phyloP scores from a whole-genome alignment of 768 basidiomycete genomes.

The Imleria badia region DNA sequence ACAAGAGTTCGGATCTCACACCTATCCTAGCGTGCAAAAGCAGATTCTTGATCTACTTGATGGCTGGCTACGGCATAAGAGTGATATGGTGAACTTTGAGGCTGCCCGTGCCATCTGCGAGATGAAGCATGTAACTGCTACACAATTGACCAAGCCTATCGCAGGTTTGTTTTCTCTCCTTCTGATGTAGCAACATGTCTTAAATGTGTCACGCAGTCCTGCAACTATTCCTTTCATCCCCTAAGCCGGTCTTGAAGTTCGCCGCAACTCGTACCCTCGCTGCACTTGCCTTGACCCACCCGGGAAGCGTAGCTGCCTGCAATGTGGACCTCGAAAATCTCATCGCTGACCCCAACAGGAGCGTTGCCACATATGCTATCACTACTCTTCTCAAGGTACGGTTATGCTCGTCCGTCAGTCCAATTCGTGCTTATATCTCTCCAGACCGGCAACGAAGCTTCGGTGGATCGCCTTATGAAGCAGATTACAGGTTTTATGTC shows the following conservation, averaged over 20 bases:
- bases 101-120: conserved; percentile 97
- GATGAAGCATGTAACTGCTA: conserved; percentile 77
- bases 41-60: conserved; percentile 94
- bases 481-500: conserved; percentile 99
- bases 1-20: not conserved
- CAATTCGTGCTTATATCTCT: conserved; percentile 8
- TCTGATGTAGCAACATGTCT: not conserved
- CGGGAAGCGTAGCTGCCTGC: conserved; percentile 83
- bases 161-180: conserved; percentile 55
- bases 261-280: conserved; percentile 96
- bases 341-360: conserved; percentile 93
- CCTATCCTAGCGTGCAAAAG: conserved; percentile 66
- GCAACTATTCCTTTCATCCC: conserved; percentile 93
- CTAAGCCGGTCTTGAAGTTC: conserved; percentile 93
- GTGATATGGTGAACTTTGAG: conserved; percentile 99
- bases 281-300: conserved; percentile 82
- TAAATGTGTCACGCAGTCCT: conserved; percentile 54
- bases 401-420: not conserved
- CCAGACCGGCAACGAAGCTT: conserved; percentile 97
- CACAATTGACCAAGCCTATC: conserved; percentile 84
- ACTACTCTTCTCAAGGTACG: conserved; percentile 93
- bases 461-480: conserved; percentile 98
- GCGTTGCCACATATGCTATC: conserved; percentile 97
- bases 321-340: conserved; percentile 97
- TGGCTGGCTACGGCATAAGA: conserved; percentile 95